Evolutionary conservation across 805 yeast species (phyloP), one percentile per base, ranked within the genome.

Genomic region (Brettanomyces naardenensis): DNA sequence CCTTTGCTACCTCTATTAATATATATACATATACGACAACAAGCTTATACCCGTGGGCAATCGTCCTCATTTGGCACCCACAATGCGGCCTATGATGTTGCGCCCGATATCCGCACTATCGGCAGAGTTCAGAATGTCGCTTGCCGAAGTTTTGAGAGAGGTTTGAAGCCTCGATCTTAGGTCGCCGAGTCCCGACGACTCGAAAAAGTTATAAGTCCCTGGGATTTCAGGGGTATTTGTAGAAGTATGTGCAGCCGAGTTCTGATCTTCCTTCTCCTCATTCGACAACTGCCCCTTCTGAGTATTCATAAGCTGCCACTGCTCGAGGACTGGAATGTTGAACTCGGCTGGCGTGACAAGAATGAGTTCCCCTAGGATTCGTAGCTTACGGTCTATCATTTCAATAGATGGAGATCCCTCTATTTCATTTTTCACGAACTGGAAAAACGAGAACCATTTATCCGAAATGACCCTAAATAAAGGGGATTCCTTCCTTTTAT

Each of bases 361-460:
- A 40, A 84, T 52, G 3, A 80, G 62, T 35, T 66, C 60, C 2
- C 82, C 64, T 9, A 82, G 56, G 1, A 84, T 56, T 13, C 66
- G 66, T 48, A 77, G 52, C 54, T 86, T 90, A 14, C 34, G 31
- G 3, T 48, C 28, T 4, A 52, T 6, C 11, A 40, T 25, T 11
- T 32, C 36, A 3, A 46, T 45, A 15, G 32, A 40, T n/a, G 37
- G 34, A 17, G 39, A 33, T 21, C 15, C 34, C 13, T 44, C 53
- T 47, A 64, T 51, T 11, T 54, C 59, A 36, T 45, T 50, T 56
- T 82, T 80, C 3, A 84, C 83, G 3, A 81, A 78, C 48, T 85
- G 95, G 48, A 78, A 80, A 43, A 81, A 75, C 1, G 84, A 75
- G 19, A 78, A 66, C 95, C 95, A 87, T 34, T 65, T 59, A 14